phyloP scores from a whole-genome alignment of 2,329 filamentous ascomycete species.

The Lasiodiplodia sp. region DNA sequence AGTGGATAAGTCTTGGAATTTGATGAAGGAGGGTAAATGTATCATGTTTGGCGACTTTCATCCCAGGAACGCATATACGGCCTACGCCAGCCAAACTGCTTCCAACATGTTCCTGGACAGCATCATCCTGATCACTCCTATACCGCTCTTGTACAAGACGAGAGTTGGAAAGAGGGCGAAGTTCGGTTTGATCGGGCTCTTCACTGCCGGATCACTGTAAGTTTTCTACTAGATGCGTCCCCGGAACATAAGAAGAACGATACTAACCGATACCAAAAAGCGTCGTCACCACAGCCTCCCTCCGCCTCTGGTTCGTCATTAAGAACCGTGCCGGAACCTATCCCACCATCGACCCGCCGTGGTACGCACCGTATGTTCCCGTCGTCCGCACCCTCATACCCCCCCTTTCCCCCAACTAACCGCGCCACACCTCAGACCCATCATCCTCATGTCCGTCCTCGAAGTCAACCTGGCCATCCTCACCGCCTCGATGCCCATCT shows the following conservation, averaged over 20 bases:
- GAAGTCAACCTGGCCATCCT: slow-evolving; percentile 35
- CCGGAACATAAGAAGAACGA: neutral
- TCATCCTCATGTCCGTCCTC: slow-evolving; percentile 33
- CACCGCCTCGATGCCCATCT: slow-evolving; percentile 35
- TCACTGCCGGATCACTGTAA: slow-evolving; percentile 24
- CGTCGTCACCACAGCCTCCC: slow-evolving; percentile 23
- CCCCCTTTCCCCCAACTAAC: neutral
- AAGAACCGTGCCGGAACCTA: slow-evolving; percentile 24
- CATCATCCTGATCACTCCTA: slow-evolving; percentile 40
- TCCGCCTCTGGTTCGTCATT: slow-evolving; percentile 28
- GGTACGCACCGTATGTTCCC: slow-evolving; percentile 26
- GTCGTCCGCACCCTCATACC: neutral
- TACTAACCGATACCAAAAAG: neutral
- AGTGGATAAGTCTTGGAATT: slow-evolving; percentile 43
- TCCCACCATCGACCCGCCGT: slow-evolving; percentile 26
- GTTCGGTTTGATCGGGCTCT: slow-evolving; percentile 39
- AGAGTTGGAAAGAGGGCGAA: slow-evolving; percentile 41
- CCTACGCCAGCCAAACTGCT: slow-evolving; percentile 41
- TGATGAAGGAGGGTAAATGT: slow-evolving; percentile 37
- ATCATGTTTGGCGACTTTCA: slow-evolving; percentile 46
- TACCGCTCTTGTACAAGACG: slow-evolving; percentile 43
- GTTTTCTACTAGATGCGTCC: neutral
- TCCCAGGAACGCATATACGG: slow-evolving; percentile 38
- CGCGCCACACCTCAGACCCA: neutral
- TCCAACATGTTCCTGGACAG: slow-evolving; percentile 46